phyloP scores from a whole-genome alignment of 176 grass and related monocot species.

The Phoenix dactylifera region DNA sequence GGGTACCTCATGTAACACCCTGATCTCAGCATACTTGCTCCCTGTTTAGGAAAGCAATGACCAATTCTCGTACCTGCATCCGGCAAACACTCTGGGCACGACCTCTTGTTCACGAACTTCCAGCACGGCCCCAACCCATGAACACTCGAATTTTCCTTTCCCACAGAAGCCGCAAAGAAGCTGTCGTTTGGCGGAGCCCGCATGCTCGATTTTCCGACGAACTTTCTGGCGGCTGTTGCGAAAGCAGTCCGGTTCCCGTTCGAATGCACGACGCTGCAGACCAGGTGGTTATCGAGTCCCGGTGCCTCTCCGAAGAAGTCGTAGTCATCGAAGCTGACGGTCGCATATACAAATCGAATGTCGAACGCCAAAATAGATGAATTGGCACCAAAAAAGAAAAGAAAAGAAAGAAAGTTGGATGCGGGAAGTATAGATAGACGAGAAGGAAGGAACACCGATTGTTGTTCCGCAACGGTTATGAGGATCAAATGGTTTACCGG shows the following conservation, averaged over 20 bases:
- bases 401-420: no score
- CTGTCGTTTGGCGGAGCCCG: background rate
- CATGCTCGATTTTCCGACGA: background rate
- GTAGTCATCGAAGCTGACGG: slow-evolving; percentile 4
- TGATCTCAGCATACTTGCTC: no score
- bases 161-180: slow-evolving; percentile 6
- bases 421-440: no score
- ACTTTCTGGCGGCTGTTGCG: background rate
- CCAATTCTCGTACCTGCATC: no score
- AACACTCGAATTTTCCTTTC: slow-evolving; percentile 8
- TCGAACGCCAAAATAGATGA: no score
- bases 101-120: slow-evolving; percentile 6
- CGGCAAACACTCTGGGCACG: no score
- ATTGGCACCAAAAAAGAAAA: background rate
- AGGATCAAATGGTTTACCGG: background rate
- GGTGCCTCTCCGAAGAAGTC: slow-evolving; percentile 13
- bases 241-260: slow-evolving; percentile 2
- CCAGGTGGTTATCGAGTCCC: background rate
- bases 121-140: slow-evolving; percentile 9
- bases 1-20: background rate
- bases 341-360: no score
- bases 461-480: no score
- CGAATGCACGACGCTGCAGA: background rate
- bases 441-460: no score
- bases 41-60: no score